These are phyloP conservation scores for Mallotus japonicus DNA, from an alignment of 441 rosid species.

Conservation along the genomic window DNA sequence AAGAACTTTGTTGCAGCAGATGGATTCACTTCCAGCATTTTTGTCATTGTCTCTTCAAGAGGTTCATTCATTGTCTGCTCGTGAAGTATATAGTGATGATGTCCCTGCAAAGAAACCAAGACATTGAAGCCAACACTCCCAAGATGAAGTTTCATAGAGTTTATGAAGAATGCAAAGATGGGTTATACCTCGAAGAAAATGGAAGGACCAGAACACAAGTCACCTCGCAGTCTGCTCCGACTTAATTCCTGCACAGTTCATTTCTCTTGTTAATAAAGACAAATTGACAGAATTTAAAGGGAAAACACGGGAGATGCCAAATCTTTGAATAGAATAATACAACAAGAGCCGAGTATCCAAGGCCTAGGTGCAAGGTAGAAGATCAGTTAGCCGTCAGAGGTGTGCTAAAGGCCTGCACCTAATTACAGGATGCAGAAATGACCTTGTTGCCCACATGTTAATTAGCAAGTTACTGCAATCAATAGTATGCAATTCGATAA, in stretches of 20 bases:
- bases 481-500: not conserved
- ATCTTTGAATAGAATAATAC: no score
- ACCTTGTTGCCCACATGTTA: not conserved
- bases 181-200: constrained; percentile 46
- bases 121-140: no score
- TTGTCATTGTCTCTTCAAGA: constrained; percentile 53
- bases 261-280: not conserved
- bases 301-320: no score
- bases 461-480: not conserved
- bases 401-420: no score
- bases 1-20: constrained; percentile 46
- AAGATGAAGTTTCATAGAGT: no score
- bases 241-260: constrained; percentile 50
- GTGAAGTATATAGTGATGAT: constrained; percentile 43
- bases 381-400: no score
- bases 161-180: not conserved
- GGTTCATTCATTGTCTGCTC: constrained; percentile 44
- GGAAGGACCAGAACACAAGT: constrained; percentile 38
- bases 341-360: no score
- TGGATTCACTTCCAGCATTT: constrained; percentile 41
- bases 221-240: constrained; percentile 49
- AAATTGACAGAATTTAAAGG: not conserved
- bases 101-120: constrained; percentile 41
- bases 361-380: no score
- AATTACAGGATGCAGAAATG: not conserved